Base-by-base conservation (phyloP, 2,329 filamentous ascomycete species). In the Aspergillus sp. region DNA sequence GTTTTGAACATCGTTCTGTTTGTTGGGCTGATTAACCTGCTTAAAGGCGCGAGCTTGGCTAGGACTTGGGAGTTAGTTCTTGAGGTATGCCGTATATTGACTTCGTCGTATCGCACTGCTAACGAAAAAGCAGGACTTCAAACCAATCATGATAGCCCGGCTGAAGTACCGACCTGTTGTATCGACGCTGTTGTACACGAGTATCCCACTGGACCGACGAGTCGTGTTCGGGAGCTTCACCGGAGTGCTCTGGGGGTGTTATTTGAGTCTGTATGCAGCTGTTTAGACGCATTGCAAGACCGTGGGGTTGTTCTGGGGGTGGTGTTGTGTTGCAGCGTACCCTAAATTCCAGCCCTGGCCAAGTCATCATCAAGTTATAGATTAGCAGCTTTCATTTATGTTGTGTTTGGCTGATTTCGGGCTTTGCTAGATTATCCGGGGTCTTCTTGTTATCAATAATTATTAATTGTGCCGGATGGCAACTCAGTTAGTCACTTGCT, bases 241-340 rank as follows among this genome's bases (percentile, higher is more conserved):
- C 17, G 90, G 90, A 5, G 80, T 93, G 23, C 82, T 79, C 14
- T 93, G 90, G 90, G 87, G 87, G 0, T 80, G 92, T 43, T 93
- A 90, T 71, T 78, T 93, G 75, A 91, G 88, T 69, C 75, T 92
- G 67, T 74, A 85, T 62, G 82, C 52, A 23, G 57, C 25, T 52
- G 52, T 59, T 33, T 59, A 50, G 12, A 19, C 17, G 12, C 35
- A 15, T 48, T n/a, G 17, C 11, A 33, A 43, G n/a, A 11, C 15
- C 15, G 35, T 37, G 35, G 12, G 9, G 12, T 37, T 37, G 12
- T 37, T 37, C 35, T n/a, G 35, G 35, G 35, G 14, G 6, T 37
- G 15, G 15, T 31, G 27, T 31, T 31, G 27, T 8, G 27, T 31
- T 31, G 27, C 27, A 31, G 27, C 27, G 27, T 31, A 31, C 27